Evolutionary conservation across 2,329 filamentous ascomycete genomes (phyloP).

Genomic region (Fusarium pseudocircinatum): DNA sequence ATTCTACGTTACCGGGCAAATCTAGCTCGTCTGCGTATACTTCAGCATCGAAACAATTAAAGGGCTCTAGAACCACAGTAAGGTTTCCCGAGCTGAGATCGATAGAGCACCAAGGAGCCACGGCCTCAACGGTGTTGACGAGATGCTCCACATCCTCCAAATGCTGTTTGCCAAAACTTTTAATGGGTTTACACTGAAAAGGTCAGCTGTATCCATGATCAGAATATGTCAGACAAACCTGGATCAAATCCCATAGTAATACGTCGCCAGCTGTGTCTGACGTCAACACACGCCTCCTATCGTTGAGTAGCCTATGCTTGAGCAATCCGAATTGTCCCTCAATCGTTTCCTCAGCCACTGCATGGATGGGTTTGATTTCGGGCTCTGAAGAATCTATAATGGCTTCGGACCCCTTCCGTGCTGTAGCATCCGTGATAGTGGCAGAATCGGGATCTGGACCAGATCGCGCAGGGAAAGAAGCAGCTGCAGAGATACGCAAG

Average conservation of each 20-base stretch:
- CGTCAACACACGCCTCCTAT: constrained; percentile 87
- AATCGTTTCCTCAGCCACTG: constrained; percentile 80
- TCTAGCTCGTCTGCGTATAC: constrained; percentile 93
- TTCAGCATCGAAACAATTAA: constrained; percentile 97
- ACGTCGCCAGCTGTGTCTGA: constrained; percentile 96
- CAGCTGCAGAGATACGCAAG: constrained; percentile 84
- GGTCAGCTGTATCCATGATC: constrained; percentile 15
- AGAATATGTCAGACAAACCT: constrained; percentile 60
- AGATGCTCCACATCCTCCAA: constrained; percentile 90
- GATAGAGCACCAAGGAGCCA: constrained; percentile 95
- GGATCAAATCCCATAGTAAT: constrained; percentile 91
- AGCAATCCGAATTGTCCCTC: constrained; percentile 95
- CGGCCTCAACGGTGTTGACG: constrained; percentile 87
- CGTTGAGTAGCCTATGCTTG: constrained; percentile 91
- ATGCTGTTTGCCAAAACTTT: constrained; percentile 93
- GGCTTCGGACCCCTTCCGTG: constrained; percentile 53
- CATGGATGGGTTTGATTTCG: constrained; percentile 69
- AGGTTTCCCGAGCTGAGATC: constrained; percentile 93
- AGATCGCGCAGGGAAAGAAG: constrained; percentile 72
- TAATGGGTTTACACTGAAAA: constrained; percentile 79
- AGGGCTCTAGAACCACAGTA: constrained; percentile 90
- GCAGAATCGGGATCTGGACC: constrained; percentile 64
- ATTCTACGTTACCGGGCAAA: constrained; percentile 77
- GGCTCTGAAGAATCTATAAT: constrained; percentile 43
- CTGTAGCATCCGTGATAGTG: constrained; percentile 55